Base-by-base conservation (phyloP, 257 asterid species). In the Cruciata laevipes region DNA sequence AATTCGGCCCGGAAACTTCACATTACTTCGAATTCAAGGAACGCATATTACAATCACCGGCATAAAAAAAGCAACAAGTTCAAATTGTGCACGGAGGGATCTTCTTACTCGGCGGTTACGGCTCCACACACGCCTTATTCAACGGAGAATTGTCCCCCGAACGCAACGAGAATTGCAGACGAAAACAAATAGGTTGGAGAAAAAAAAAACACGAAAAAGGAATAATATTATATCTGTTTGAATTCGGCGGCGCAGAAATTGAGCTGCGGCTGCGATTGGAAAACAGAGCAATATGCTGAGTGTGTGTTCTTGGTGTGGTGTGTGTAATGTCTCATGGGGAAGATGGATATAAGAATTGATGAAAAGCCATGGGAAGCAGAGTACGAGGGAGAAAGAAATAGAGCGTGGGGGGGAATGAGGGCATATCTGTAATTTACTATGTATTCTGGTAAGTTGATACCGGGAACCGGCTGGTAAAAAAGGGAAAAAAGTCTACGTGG, bases 21-120 rank as follows among this genome's bases (percentile, higher is more conserved):
- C 87, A 82, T 82, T 73, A 82, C 95, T 86, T 80, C 71, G 84
- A 79, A 79, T 74, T 75, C 69, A 81, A 82, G 78, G 69, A 81
- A 82, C 55, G 74, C 80, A 71, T 71, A 47, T 47, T 33, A 47
- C 7, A 64, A 51, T 78, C 58, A 73, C 83, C 83, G 49, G 27
- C 30, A 37, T 20, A 23, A 8, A 10, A 52, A 10, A 18, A 12
- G 51, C 38, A 33, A 33, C 44, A 24, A 55, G 71, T 68, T 55
- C 8, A 18, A 35, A 21, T 21, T 55, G 38, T 56, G 38, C 55
- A 59, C 71, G 20, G 55, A 13, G 38, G 21, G 71, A 68, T 68
- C 71, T 62, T 55, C n/a, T 27, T 13, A 55, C 55, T 55, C 63
- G 7, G n/a, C n/a, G 16, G 33, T n/a, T 21, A 14, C 55, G 55